phyloP scores from a whole-genome alignment of 2,329 filamentous ascomycete species.

The Colletotrichum sp. region DNA sequence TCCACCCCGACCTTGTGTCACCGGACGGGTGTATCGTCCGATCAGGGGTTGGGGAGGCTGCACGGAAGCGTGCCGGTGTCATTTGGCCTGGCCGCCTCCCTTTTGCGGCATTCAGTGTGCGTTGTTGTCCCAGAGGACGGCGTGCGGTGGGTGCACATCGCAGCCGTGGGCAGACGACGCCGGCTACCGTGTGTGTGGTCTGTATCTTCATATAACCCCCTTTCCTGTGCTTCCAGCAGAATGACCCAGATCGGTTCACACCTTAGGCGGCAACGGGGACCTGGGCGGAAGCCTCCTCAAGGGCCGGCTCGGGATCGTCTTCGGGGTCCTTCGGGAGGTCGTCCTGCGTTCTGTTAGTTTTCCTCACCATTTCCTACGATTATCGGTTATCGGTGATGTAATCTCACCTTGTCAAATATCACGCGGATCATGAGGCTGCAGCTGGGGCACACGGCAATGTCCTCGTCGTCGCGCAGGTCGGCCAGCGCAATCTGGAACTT shows the following conservation, averaged over 20 bases:
- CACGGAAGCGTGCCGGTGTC: neutral
- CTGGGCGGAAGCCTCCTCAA: conserved; percentile 34
- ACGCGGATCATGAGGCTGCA: conserved; percentile 97
- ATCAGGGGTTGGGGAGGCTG: neutral
- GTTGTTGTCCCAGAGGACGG: neutral
- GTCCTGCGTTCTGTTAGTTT: conserved; percentile 36
- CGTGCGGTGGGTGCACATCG: neutral
- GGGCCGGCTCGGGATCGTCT: conserved; percentile 33
- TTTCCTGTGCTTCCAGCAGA: neutral
- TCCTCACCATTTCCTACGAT: too few species aligned
- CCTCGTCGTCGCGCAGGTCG: conserved; percentile 86
- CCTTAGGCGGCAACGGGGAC: conserved; percentile 46
- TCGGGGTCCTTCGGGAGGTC: conserved; percentile 46
- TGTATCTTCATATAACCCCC: neutral
- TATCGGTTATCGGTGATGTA: too few species aligned
- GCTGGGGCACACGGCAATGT: conserved; percentile 96
- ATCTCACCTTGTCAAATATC: conserved; percentile 80
- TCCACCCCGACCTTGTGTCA: neutral
- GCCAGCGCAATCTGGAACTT: conserved; percentile 88
- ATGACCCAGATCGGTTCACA: neutral
- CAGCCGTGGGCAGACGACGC: neutral
- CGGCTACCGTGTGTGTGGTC: neutral
- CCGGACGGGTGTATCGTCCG: neutral
- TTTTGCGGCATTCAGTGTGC: neutral
- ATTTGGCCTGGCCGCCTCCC: neutral